Evolutionary conservation across 2,329 filamentous ascomycete species (phyloP).

Genomic region (Talaromyces rugulosus): DNA sequence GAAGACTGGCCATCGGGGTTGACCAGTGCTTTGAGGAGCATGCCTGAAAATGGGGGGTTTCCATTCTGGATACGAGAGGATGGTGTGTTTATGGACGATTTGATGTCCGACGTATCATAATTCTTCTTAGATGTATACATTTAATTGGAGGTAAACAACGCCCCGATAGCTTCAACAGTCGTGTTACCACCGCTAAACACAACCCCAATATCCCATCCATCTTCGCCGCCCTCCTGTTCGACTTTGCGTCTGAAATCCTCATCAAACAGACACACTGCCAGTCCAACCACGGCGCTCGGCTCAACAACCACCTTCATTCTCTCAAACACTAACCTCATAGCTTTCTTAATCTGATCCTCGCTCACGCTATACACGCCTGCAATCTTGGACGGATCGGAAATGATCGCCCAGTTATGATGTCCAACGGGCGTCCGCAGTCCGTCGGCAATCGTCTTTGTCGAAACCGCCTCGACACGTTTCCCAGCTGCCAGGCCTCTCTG

Average conservation of each 20-base stretch:
- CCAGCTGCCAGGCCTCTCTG: slow-evolving; percentile 64
- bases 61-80: slow-evolving; percentile 23
- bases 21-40: slow-evolving; percentile 23
- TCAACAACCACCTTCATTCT: slow-evolving; percentile 87
- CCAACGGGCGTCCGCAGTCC: slow-evolving; percentile 83
- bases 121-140: neutral
- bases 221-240: slow-evolving; percentile 58
- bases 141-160: slow-evolving; percentile 42
- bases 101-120: slow-evolving; percentile 10
- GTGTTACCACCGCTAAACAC: slow-evolving; percentile 64
- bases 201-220: slow-evolving; percentile 68
- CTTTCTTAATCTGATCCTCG: slow-evolving; percentile 75
- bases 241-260: slow-evolving; percentile 74
- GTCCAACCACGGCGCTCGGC: slow-evolving; percentile 76
- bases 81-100: slow-evolving; percentile 20
- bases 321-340: slow-evolving; percentile 76
- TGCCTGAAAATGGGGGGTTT: slow-evolving; percentile 26
- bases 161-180: slow-evolving; percentile 56
- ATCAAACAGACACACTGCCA: slow-evolving; percentile 79
- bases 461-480: slow-evolving; percentile 62
- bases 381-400: slow-evolving; percentile 69
- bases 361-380: slow-evolving; percentile 66
- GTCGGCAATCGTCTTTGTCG: slow-evolving; percentile 79
- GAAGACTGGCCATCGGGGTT: slow-evolving; percentile 33
- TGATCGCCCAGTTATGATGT: slow-evolving; percentile 68